Conservation (phyloP, 345 rosid genomes). For the Noccaea caerulescens region DNA sequence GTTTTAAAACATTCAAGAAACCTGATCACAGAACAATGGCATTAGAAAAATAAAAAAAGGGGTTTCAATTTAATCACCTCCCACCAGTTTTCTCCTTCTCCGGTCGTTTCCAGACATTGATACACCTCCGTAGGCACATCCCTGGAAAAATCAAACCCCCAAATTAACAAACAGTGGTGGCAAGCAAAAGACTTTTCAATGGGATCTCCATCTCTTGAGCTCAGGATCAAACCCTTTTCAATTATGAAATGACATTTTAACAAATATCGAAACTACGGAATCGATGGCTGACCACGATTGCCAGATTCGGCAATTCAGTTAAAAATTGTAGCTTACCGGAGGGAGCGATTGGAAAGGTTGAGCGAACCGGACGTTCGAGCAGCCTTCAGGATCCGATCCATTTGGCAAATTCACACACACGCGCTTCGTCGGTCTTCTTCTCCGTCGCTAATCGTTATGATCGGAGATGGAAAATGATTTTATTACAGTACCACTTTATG, state of each 20-base stretch:
- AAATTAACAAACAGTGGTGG: conserved; percentile 20
- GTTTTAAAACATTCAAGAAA: not conserved
- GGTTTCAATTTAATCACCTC: conserved; percentile 57
- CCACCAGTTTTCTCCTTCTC: conserved; percentile 95
- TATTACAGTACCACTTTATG: conserved; percentile 28
- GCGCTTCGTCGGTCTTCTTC: conserved; percentile 25
- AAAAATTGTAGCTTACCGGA: conserved; percentile 52
- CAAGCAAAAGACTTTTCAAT: conserved; percentile 18
- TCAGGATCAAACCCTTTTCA: conserved; percentile 15
- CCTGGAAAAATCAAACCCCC: conserved; percentile 42
- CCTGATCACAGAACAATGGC: conserved; percentile 14
- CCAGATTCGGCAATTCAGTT: conserved; percentile 13
- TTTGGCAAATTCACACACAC: conserved; percentile 25
- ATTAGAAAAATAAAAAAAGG: not conserved
- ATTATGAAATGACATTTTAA: conserved; percentile 13
- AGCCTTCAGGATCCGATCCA: conserved; percentile 85
- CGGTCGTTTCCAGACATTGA: conserved; percentile 57
- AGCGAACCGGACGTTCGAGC: conserved; percentile 92
- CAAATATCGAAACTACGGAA: conserved; percentile 1
- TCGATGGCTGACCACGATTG: not conserved
- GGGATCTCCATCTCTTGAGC: conserved; percentile 14
- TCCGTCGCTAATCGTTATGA: conserved; percentile 11
- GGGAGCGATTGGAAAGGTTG: conserved; percentile 90
- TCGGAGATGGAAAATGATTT: conserved; percentile 11
- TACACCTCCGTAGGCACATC: conserved; percentile 84